Evolutionary conservation across 129 eudicot genomes (phyloP).

Genomic region (Centaurea solstitialis): DNA sequence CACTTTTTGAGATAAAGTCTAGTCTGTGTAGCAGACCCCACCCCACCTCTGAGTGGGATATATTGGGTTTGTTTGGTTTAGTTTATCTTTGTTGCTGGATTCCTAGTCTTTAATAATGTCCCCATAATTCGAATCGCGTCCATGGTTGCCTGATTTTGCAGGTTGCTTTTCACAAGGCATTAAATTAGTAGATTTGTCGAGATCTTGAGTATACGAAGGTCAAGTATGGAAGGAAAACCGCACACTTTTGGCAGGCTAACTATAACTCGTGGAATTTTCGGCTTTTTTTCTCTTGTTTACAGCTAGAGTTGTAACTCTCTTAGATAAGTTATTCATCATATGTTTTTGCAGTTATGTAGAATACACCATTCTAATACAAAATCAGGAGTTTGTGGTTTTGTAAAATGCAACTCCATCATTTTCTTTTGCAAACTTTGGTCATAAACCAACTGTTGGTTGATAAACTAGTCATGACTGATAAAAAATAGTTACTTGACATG

Average conservation of each 20-base stretch:
- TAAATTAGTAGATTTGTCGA: constrained; percentile 37
- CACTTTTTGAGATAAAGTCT: background rate
- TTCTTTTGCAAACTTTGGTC: background rate
- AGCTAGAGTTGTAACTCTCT: background rate
- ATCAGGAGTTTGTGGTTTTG: background rate
- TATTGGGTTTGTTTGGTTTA: background rate
- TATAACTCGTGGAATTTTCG: background rate
- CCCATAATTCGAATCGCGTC: background rate
- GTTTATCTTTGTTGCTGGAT: background rate
- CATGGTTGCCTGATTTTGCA: constrained; percentile 26
- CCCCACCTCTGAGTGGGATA: background rate
- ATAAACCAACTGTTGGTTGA: background rate
- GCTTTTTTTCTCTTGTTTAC: background rate
- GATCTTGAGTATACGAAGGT: background rate
- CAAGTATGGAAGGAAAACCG: background rate
- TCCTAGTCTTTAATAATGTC: background rate
- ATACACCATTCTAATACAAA: background rate
- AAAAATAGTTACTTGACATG: too few relatives aligned
- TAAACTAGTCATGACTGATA: too few relatives aligned
- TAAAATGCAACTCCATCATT: background rate
- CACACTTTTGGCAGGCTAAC: constrained; percentile 1
- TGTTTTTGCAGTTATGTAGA: background rate
- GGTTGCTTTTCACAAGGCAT: constrained; percentile 82
- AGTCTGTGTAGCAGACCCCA: background rate
- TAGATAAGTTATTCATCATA: background rate